Evolutionary conservation across 2,329 filamentous ascomycete genomes (phyloP), one percentile per base, ranked within the genome.

Genomic region (Aspergillus tanneri): DNA sequence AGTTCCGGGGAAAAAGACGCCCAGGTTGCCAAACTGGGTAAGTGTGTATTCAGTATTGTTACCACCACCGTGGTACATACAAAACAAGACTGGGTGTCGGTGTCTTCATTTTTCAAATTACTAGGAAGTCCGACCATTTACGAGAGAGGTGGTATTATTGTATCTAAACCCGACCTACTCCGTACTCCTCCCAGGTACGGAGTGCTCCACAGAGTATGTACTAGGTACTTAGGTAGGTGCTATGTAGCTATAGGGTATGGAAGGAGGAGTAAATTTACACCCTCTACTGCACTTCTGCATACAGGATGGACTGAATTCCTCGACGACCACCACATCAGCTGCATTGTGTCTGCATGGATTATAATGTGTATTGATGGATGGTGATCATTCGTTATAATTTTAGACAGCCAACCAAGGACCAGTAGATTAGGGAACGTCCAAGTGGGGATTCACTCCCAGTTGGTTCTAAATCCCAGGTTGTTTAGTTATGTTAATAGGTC

Each of bases 331-430:
- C 19, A 28, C 27, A 30, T 42, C 23, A 27, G 25, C 14, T 19
- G 21, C 23, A 3, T 25, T 22, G 40, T 11, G 28, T 22, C 6
- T 25, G 24, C 21, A 43, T 16, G 28, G 32, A 14, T 19, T 11
- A 16, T 34, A 24, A 30, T 16, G 24, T 45, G 37, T 32, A 45
- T 45, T 37, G 34, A 38, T 8, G 9, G 16, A 24, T 22, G 11
- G 23, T 5, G 35, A 21, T 28, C 18, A 28, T 36, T 28, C 35
- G 42, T 44, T 35, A 28, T 37, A 25, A 28, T 34, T 44, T 28
- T 14, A 16, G 16, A 24, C 48, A 50, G 42, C 48, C 48, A 50
- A 46, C 48, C 48, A 44, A 50, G 39, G 44, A 36, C 39, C 39
- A 27, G 43, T n/a, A n/a, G n/a, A n/a, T n/a, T n/a, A n/a, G n/a